Conservation (phyloP, 768 basidiomycete genomes). For the Fomitopsis serialis region DNA sequence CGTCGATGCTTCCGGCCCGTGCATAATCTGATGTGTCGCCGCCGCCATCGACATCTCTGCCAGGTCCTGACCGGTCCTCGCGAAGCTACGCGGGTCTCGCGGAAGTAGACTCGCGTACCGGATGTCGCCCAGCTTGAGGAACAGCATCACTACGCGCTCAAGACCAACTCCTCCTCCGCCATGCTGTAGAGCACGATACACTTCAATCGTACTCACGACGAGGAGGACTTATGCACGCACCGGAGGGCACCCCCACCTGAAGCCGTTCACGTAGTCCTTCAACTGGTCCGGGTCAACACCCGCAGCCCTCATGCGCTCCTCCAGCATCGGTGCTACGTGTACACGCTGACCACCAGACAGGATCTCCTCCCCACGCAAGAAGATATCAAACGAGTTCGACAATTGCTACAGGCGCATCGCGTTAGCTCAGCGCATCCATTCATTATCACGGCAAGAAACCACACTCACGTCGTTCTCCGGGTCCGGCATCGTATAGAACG, state of each 20-base stretch:
- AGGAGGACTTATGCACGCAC: constrained; percentile 31
- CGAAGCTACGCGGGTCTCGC: constrained; percentile 88
- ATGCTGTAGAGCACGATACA: constrained; percentile 36
- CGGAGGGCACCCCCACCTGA: constrained; percentile 90
- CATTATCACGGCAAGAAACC: constrained; percentile 8
- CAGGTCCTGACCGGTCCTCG: constrained; percentile 19
- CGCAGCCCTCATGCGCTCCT: constrained; percentile 77
- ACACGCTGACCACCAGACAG: constrained; percentile 97
- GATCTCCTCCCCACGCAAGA: constrained; percentile 99
- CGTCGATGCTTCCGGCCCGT: constrained; percentile 24
- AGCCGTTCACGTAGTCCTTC: constrained; percentile 91
- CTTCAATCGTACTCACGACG: constrained; percentile 27
- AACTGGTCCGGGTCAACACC: constrained; percentile 88
- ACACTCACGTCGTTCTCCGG: constrained; percentile 71
- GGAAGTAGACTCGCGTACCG: constrained; percentile 91
- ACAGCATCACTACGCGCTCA: constrained; percentile 94
- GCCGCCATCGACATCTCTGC: constrained; percentile 17
- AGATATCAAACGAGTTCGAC: constrained; percentile 99
- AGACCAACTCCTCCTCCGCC: constrained; percentile 95
- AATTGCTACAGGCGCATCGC: constrained; percentile 44
- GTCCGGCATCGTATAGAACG: constrained; percentile 99
- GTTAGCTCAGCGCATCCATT: background rate
- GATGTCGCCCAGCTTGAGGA: constrained; percentile 94
- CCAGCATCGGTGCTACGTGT: constrained; percentile 78
- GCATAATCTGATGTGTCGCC: constrained; percentile 20